Percentiles rank a stretch among this genome's conserved stretches.
phyloP scores from a whole-genome alignment of 768 basidiomycete species.

The Gautieria morchelliformis region DNA sequence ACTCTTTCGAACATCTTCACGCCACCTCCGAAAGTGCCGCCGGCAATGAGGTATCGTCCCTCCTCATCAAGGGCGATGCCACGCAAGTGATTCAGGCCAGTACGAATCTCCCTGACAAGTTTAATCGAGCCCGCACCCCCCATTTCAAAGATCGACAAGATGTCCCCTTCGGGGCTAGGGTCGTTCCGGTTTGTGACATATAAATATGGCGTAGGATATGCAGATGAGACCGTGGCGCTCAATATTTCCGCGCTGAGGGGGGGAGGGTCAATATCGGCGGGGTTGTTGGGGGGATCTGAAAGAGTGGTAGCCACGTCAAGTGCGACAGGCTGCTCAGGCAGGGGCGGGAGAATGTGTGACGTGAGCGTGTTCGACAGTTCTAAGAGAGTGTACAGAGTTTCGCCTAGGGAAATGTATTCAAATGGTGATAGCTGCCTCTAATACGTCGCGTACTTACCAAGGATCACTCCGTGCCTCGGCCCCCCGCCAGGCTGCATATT shows the following conservation, averaged over 20 bases:
- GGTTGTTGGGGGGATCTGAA: conserved; percentile 26
- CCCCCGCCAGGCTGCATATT: conserved; percentile 47
- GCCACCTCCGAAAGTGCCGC: conserved; percentile 54
- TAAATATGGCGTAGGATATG: conserved; percentile 44
- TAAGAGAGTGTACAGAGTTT: conserved; percentile 52
- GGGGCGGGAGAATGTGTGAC: conserved; percentile 42
- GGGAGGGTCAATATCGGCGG: background rate
- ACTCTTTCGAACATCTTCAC: conserved; percentile 63
- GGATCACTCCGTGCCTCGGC: conserved; percentile 57
- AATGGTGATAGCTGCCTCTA: conserved; percentile 14
- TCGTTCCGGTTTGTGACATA: conserved; percentile 74
- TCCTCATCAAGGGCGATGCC: conserved; percentile 54
- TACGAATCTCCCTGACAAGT: conserved; percentile 52
- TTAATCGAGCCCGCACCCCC: conserved; percentile 25
- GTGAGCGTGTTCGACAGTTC: conserved; percentile 55
- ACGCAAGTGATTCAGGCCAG: conserved; percentile 61
- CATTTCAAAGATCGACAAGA: conserved; percentile 59
- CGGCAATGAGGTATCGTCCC: conserved; percentile 49
- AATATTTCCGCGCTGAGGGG: conserved; percentile 58
- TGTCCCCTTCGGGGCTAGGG: conserved; percentile 58
- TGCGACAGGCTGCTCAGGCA: conserved; percentile 30
- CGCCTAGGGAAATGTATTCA: conserved; percentile 32
- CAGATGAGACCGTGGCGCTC: conserved; percentile 40
- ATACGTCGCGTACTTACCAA: conserved; percentile 35
- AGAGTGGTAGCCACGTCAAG: conserved; percentile 37